These are phyloP conservation scores for Cynara cardunculus DNA, from an alignment of 129 eudicot genomes.

Conservation along the genomic window DNA sequence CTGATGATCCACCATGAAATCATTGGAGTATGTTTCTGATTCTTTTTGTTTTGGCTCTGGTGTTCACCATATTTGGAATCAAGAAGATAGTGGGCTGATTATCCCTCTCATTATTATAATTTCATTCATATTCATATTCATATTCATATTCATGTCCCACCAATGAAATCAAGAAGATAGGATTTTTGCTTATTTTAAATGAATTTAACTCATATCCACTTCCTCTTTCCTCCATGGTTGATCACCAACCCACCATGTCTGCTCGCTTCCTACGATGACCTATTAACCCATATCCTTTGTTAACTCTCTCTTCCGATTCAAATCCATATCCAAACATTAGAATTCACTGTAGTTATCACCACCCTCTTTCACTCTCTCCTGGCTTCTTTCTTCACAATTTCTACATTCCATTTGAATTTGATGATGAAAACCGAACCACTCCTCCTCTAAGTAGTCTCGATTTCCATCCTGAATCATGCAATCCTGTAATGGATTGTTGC, in stretches of 20 bases:
- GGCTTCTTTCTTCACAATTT: neutral
- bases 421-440: neutral
- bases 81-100: no score
- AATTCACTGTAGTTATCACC: no score
- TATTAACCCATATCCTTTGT: conserved; percentile 29
- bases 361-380: neutral
- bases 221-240: no score
- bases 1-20: neutral
- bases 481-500: conserved; percentile 41
- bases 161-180: no score
- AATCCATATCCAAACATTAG: conserved; percentile 35
- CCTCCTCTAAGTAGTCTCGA: conserved; percentile 16
- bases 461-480: conserved; percentile 8
- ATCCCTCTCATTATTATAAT: no score
- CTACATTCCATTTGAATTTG: neutral
- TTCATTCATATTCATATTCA: no score
- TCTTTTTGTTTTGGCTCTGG: conserved; percentile 4
- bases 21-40: neutral
- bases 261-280: conserved; percentile 29
- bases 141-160: no score
- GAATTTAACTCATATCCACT: no score
- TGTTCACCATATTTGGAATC: conserved; percentile 14
- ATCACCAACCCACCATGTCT: no score
- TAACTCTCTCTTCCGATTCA: conserved; percentile 32
- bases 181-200: no score